These are phyloP conservation scores for Isabelozyma gotoi DNA, from an alignment of 805 yeast genomes.

Conservation along the genomic window DNA sequence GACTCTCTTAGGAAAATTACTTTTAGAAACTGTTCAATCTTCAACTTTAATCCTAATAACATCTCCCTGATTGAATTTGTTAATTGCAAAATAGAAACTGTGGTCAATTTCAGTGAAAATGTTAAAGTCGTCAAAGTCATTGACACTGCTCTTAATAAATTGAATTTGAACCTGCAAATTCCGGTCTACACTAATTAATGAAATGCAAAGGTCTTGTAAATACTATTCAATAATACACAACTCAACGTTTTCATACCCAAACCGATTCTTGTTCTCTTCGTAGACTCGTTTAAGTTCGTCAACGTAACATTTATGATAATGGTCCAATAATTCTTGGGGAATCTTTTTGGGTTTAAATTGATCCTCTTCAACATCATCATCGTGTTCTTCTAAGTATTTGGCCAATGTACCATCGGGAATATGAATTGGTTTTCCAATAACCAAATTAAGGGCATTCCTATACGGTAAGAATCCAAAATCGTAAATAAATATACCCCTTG, in stretches of 20 bases:
- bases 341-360: slow-evolving; percentile 19
- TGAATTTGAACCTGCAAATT: slow-evolving; percentile 9
- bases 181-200: slow-evolving; percentile 3
- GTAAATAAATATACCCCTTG: slow-evolving; percentile 88
- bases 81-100: background rate
- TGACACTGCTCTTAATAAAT: slow-evolving; percentile 5
- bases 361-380: slow-evolving; percentile 3
- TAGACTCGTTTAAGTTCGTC: slow-evolving; percentile 62
- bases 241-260: slow-evolving; percentile 48
- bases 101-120: background rate
- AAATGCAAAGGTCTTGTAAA: slow-evolving; percentile 2
- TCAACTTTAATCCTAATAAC: background rate
- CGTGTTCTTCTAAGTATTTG: slow-evolving; percentile 27
- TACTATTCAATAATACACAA: slow-evolving; percentile 44
- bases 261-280: slow-evolving; percentile 62
- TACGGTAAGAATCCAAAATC: slow-evolving; percentile 91
- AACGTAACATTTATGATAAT: slow-evolving; percentile 72
- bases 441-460: slow-evolving; percentile 75
- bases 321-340: slow-evolving; percentile 50
- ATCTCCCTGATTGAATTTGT: background rate
- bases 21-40: background rate
- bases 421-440: slow-evolving; percentile 66
- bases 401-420: slow-evolving; percentile 45
- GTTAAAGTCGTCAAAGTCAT: background rate
- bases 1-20: background rate